Base-by-base conservation (phyloP, 2,329 filamentous ascomycete genomes). In the Colletotrichum tamarilloi region DNA sequence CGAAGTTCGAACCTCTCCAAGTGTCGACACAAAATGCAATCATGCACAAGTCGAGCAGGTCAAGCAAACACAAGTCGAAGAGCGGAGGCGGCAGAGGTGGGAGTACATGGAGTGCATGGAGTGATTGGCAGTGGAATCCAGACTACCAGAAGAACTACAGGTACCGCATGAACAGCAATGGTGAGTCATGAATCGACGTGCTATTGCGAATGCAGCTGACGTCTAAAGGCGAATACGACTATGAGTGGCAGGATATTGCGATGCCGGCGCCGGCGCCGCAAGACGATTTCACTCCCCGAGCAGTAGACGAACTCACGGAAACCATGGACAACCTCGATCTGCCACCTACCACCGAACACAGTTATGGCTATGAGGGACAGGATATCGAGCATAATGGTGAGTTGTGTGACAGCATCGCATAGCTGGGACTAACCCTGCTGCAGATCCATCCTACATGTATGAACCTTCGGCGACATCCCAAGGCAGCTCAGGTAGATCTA, bases 101-200 rank as follows among this genome's bases (percentile, higher is more conserved):
- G 32, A 46, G 65, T 52, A 30, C 72, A 4, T 35, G 32, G n/a
- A 67, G 64, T 26, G n/a, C 28, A 1, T 80, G 78, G 79, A 75
- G 71, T 32, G 74, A 76, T 4, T 83, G 82, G 82, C 73, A 74
- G 22, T 82, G 76, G 76, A 77, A 77, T 28, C 26, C 28, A 19
- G 71, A 76, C 5, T 76, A 80, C 49, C 52, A 74, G 16, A 75
- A 77, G 67, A 77, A 80, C 59, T 83, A 79, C 62, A 79, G 78
- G 62, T 76, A 77, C 22, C 77, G 80, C 57, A 72, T 75, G 70
- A 77, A 80, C 62, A 66, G 60, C 49, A 73, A 78, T 62, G 82
- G 82, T 83, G 76, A 7, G 75, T 75, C 42, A 72, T 58, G 14
- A 53, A 19, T 3, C 16, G 5, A 35, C 11, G 3, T 9, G 5